A percentile compares a stretch with the other conserved stretches of the same genome.
Conservation (phyloP, 371 early-diverging fungal genomes). For the Lichtheimia ramosa region DNA sequence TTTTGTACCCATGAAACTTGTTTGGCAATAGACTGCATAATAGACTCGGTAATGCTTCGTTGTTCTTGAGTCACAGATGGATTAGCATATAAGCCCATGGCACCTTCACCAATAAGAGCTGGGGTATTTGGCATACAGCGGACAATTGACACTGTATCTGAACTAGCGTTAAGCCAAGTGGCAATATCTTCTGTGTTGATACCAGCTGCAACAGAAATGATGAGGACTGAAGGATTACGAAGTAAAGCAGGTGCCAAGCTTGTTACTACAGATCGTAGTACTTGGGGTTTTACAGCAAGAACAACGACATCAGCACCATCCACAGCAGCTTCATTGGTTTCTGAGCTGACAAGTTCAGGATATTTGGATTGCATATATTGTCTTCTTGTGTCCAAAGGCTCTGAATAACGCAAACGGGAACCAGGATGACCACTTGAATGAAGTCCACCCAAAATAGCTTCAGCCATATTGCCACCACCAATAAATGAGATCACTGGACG, state of each 20-base stretch:
- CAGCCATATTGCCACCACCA: slow-evolving; percentile 96
- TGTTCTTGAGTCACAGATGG: slow-evolving; percentile 59
- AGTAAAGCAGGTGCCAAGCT: slow-evolving; percentile 29
- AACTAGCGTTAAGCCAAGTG: slow-evolving; percentile 63
- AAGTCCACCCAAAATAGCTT: slow-evolving; percentile 89
- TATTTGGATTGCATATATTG: slow-evolving; percentile 68
- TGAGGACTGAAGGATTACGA: slow-evolving; percentile 31
- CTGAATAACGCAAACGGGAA: slow-evolving; percentile 73
- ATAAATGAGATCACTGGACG: slow-evolving; percentile 65
- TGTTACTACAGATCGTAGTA: slow-evolving; percentile 70
- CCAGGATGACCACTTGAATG: slow-evolving; percentile 70
- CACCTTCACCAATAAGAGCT: slow-evolving; percentile 84
- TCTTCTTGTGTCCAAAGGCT: slow-evolving; percentile 70
- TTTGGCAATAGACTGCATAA: slow-evolving; percentile 75
- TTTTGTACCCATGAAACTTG: slow-evolving; percentile 77
- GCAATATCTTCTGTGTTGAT: slow-evolving; percentile 70
- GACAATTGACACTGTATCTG: slow-evolving; percentile 48
- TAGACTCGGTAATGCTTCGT: slow-evolving; percentile 62
- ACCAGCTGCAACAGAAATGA: slow-evolving; percentile 91
- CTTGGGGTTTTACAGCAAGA: slow-evolving; percentile 91
- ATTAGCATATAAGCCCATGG: slow-evolving; percentile 80
- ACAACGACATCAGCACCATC: slow-evolving; percentile 72
- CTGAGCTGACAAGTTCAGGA: slow-evolving; percentile 37
- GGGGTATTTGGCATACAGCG: slow-evolving; percentile 97
- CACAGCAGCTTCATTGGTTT: slow-evolving; percentile 40